These are phyloP conservation scores for Phytophthora nicotianae DNA, from an alignment of 352 stramenopile species.

Conservation along the genomic window DNA sequence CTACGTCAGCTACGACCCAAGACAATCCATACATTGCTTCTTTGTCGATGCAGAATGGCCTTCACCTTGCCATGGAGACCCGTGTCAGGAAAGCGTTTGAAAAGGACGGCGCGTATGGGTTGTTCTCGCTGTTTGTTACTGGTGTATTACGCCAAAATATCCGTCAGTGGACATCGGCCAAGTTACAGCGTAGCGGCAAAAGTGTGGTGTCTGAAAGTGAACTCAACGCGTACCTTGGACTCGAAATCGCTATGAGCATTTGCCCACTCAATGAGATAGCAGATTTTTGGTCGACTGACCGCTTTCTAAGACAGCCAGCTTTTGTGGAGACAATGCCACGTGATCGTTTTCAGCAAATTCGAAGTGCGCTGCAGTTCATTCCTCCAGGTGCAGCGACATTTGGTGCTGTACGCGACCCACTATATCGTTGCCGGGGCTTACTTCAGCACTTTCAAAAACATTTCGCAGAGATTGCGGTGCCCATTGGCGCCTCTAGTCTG, in stretches of 20 bases:
- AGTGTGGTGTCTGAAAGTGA: slow-evolving; percentile 6
- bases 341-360: slow-evolving; percentile 17
- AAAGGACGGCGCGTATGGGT: neutral
- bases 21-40: neutral
- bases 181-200: neutral
- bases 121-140: slow-evolving; percentile 14
- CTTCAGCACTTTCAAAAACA: neutral
- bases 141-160: slow-evolving; percentile 1
- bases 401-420: neutral
- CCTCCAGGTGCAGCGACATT: neutral
- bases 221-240: slow-evolving; percentile 9
- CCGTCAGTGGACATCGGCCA: neutral
- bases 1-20: neutral
- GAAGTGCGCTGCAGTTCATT: slow-evolving; percentile 10
- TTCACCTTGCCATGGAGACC: neutral
- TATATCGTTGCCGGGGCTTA: neutral
- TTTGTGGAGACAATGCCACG: slow-evolving; percentile 19
- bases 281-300: slow-evolving; percentile 9
- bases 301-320: slow-evolving; percentile 8
- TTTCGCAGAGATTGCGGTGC: neutral
- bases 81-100: neutral
- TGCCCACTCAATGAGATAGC: slow-evolving; percentile 10
- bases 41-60: neutral
- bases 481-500: slow-evolving; percentile 4
- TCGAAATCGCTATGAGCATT: slow-evolving; percentile 16